Conservation (phyloP, 345 rosid genomes). For the Euphorbia peplus region DNA sequence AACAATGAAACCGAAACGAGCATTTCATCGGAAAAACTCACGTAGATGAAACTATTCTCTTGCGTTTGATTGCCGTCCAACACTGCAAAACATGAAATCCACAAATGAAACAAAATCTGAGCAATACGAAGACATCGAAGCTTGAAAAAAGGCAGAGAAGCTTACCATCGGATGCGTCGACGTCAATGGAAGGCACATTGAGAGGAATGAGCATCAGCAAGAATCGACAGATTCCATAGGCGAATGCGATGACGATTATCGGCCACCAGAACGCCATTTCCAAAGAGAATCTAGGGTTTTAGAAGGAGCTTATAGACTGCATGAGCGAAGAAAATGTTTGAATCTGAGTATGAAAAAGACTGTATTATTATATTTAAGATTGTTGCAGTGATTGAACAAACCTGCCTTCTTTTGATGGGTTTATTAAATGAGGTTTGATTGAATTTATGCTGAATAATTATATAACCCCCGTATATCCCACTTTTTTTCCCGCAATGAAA, state of each 20-base stretch:
- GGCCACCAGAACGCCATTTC: conserved; percentile 88
- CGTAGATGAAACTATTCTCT: conserved; percentile 87
- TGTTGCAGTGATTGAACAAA: too few species aligned
- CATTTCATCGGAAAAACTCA: conserved; percentile 39
- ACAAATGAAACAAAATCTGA: background rate
- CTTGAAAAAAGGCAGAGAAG: too few species aligned
- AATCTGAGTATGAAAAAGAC: background rate
- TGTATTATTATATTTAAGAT: too few species aligned
- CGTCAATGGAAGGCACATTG: conserved; percentile 89
- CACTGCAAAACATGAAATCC: conserved; percentile 39
- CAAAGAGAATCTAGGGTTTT: background rate
- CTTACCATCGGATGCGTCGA: conserved; percentile 89
- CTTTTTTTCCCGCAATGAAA: too few species aligned
- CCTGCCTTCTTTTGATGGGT: too few species aligned
- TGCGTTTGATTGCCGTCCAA: conserved; percentile 70
- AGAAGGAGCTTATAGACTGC: background rate
- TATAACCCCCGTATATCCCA: too few species aligned
- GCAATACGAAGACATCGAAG: background rate
- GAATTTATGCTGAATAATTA: too few species aligned
- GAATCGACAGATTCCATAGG: conserved; percentile 89
- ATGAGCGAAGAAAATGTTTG: conserved; percentile 7
- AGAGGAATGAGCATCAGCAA: conserved; percentile 85
- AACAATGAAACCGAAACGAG: conserved; percentile 7
- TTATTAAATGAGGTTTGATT: too few species aligned
- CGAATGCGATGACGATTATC: conserved; percentile 70